Conservation (phyloP, 2,329 filamentous ascomycete species). For the Xylaria sp. region DNA sequence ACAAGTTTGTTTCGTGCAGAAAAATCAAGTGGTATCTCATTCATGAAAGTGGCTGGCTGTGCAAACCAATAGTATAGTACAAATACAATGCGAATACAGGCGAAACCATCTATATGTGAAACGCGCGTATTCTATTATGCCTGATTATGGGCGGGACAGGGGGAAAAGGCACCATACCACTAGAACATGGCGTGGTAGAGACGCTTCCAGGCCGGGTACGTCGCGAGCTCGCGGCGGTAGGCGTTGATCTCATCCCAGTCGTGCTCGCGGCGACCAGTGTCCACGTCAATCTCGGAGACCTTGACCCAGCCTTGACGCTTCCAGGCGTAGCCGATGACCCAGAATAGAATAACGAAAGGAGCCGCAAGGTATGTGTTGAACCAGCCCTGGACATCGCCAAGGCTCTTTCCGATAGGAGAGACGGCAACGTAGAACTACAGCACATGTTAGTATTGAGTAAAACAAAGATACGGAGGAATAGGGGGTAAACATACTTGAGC, state of each 20-base stretch:
- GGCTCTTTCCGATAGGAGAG: slow-evolving; percentile 25
- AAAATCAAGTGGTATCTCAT: slow-evolving; percentile 2
- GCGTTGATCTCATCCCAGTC: slow-evolving; percentile 56
- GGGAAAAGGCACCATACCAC: not conserved
- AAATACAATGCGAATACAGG: slow-evolving; percentile 1
- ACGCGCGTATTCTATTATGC: slow-evolving; percentile 15
- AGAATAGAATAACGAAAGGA: slow-evolving; percentile 51
- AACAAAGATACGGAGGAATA: not conserved
- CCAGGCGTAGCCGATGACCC: slow-evolving; percentile 54
- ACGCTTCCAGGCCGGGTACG: slow-evolving; percentile 43
- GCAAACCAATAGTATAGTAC: not conserved
- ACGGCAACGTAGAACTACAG: slow-evolving; percentile 43
- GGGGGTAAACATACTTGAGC: slow-evolving; percentile 40
- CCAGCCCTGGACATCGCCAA: slow-evolving; percentile 41
- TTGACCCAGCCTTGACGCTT: slow-evolving; percentile 56
- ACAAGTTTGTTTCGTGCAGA: not conserved
- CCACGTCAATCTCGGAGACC: slow-evolving; percentile 59
- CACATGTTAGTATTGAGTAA: not conserved
- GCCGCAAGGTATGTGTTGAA: slow-evolving; percentile 51
- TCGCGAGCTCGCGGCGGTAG: slow-evolving; percentile 40
- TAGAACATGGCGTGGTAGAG: slow-evolving; percentile 32
- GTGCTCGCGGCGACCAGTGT: slow-evolving; percentile 57
- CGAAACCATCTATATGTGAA: slow-evolving; percentile 1
- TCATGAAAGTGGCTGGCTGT: not conserved
- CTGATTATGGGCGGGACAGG: slow-evolving; percentile 18